A percentile compares a stretch with the other conserved stretches of the same genome.
These are phyloP conservation scores for Penicillium capsulatum DNA, from an alignment of 2,329 filamentous ascomycete genomes.

Conservation along the genomic window DNA sequence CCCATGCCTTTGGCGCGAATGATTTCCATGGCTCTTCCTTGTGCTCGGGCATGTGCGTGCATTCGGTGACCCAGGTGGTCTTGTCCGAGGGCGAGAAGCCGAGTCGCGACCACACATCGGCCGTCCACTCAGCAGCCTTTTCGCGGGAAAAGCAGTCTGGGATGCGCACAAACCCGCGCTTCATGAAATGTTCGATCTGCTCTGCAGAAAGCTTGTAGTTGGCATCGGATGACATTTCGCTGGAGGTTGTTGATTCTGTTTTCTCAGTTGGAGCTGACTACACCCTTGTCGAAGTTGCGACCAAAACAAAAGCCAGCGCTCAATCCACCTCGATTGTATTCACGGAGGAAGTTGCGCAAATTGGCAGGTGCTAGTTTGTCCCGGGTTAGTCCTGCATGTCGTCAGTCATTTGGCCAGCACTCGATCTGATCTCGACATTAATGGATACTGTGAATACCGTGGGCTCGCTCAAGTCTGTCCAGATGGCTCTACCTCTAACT, in stretches of 20 bases:
- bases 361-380: too few relatives aligned
- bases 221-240: background rate
- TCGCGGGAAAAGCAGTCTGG: conserved; percentile 50
- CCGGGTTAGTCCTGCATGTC: too few relatives aligned
- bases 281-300: too few relatives aligned
- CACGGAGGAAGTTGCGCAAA: too few relatives aligned
- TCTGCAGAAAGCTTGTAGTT: conserved; percentile 39
- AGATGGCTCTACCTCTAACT: too few relatives aligned
- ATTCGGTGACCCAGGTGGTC: conserved; percentile 59
- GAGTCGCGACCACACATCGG: conserved; percentile 59
- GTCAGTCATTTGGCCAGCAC: too few relatives aligned
- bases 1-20: conserved; percentile 64
- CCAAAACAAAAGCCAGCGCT: too few relatives aligned
- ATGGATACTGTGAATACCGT: too few relatives aligned
- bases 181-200: conserved; percentile 52
- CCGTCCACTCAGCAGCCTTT: conserved; percentile 47
- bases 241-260: background rate
- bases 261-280: too few relatives aligned
- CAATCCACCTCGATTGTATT: too few relatives aligned
- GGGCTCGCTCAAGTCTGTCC: too few relatives aligned
- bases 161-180: conserved; percentile 54
- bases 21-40: conserved; percentile 50
- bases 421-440: too few relatives aligned
- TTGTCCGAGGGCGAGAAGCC: conserved; percentile 62
- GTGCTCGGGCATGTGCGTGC: conserved; percentile 63